These are phyloP conservation scores for Pisolithus thermaeus DNA, from an alignment of 1,284 basidiomycete genomes.

Conservation along the genomic window DNA sequence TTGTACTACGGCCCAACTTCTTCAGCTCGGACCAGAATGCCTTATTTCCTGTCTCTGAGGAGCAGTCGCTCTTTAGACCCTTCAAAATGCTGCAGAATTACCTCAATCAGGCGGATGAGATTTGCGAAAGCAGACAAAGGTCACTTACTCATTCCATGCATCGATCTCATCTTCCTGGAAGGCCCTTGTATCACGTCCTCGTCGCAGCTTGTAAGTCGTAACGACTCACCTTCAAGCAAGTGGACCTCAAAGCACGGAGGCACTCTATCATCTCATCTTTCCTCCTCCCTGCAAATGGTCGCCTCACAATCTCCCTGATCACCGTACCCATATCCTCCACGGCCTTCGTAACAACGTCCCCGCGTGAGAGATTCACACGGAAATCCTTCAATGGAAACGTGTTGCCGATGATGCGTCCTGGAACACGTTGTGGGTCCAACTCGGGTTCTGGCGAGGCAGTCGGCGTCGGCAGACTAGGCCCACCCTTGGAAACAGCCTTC, in stretches of 20 bases:
- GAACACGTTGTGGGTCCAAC: constrained; percentile 37
- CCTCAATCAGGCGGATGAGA: constrained; percentile 1
- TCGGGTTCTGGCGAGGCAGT: constrained; percentile 42
- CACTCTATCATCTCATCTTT: constrained; percentile 68
- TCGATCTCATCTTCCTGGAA: constrained; percentile 73
- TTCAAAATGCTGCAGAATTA: constrained; percentile 47
- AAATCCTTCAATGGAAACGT: constrained; percentile 76
- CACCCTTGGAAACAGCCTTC: constrained; percentile 12
- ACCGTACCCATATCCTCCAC: constrained; percentile 72
- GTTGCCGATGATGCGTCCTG: constrained; percentile 66
- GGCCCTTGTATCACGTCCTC: not conserved
- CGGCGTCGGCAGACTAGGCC: constrained; percentile 38
- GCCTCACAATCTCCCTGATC: constrained; percentile 62
- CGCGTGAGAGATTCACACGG: constrained; percentile 56
- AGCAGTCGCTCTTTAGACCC: constrained; percentile 51
- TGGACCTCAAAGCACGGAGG: constrained; percentile 59
- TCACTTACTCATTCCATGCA: constrained; percentile 65
- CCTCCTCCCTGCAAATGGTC: constrained; percentile 64
- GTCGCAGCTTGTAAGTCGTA: not conserved
- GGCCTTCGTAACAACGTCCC: constrained; percentile 77
- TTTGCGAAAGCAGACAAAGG: not conserved
- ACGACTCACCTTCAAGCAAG: constrained; percentile 52
- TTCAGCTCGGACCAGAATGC: constrained; percentile 61
- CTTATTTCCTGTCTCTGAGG: constrained; percentile 47
- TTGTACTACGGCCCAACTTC: constrained; percentile 44